A percentile compares a stretch with the other conserved stretches of the same genome.
These are phyloP conservation scores for Comarum palustre DNA, from an alignment of 306 rosid species.

Conservation along the genomic window DNA sequence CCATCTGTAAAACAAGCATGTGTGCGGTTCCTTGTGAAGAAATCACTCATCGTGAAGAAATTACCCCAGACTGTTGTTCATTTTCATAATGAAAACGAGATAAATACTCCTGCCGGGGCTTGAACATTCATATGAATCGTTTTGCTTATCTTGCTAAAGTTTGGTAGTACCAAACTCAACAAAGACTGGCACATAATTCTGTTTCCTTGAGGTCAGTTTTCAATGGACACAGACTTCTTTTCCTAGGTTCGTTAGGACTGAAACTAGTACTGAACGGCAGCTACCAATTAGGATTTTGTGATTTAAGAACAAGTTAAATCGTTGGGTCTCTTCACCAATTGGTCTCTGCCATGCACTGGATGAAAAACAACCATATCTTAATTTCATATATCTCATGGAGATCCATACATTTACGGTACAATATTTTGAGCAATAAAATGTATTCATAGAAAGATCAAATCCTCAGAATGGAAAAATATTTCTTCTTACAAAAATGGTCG, in stretches of 20 bases:
- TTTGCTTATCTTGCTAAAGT: no score
- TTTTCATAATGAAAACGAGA: neutral
- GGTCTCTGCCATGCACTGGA: neutral
- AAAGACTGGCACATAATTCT: no score
- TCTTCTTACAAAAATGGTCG: neutral
- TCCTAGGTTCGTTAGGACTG: no score
- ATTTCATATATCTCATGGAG: slow-evolving; percentile 19
- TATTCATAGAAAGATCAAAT: neutral
- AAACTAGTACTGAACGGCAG: neutral
- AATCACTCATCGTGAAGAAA: neutral
- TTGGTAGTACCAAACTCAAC: no score
- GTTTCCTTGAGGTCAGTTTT: no score
- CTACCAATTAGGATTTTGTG: neutral
- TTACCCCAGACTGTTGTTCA: neutral
- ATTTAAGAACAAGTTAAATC: neutral
- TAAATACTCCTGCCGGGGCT: no score
- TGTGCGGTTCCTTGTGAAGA: neutral
- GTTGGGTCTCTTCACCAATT: neutral
- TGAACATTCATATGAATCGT: neutral
- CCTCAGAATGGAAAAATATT: neutral
- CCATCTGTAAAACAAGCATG: neutral
- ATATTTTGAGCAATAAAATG: neutral
- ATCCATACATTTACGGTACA: neutral
- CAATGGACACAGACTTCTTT: no score
- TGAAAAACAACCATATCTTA: slow-evolving; percentile 10